phyloP scores from a whole-genome alignment of 2,329 filamentous ascomycete species.

The Cercospora janseana region DNA sequence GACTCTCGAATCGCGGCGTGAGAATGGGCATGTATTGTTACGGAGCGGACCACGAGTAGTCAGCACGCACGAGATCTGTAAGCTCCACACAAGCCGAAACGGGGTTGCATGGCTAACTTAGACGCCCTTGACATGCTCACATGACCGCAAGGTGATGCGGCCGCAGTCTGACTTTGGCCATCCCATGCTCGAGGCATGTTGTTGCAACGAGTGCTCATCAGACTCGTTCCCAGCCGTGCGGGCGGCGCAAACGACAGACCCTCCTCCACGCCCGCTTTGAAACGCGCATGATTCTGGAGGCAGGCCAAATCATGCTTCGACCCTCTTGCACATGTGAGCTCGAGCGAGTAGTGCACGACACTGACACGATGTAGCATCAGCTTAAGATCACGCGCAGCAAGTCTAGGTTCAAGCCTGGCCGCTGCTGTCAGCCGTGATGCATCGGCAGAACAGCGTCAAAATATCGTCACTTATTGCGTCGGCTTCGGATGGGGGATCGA shows the following conservation, averaged over 20 bases:
- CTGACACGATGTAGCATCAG: background rate
- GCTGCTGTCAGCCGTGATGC: background rate
- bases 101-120: slow-evolving; percentile 6
- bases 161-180: background rate
- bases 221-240: background rate
- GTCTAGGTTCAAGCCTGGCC: background rate
- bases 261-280: too few relatives aligned
- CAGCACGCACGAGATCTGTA: too few relatives aligned
- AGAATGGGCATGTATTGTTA: too few relatives aligned
- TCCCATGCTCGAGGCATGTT: too few relatives aligned
- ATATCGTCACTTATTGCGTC: background rate
- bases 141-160: slow-evolving; percentile 6
- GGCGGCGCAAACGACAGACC: too few relatives aligned
- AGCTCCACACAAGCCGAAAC: slow-evolving; percentile 9
- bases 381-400: background rate
- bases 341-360: background rate
- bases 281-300: background rate
- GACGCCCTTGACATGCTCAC: background rate
- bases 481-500: too few relatives aligned
- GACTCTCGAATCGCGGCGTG: too few relatives aligned
- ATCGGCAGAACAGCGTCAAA: background rate
- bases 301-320: background rate
- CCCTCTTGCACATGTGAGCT: background rate
- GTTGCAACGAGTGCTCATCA: background rate
- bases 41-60: background rate